Conservation (phyloP, 2,329 filamentous ascomycete species). For the Colletotrichum sp. region DNA sequence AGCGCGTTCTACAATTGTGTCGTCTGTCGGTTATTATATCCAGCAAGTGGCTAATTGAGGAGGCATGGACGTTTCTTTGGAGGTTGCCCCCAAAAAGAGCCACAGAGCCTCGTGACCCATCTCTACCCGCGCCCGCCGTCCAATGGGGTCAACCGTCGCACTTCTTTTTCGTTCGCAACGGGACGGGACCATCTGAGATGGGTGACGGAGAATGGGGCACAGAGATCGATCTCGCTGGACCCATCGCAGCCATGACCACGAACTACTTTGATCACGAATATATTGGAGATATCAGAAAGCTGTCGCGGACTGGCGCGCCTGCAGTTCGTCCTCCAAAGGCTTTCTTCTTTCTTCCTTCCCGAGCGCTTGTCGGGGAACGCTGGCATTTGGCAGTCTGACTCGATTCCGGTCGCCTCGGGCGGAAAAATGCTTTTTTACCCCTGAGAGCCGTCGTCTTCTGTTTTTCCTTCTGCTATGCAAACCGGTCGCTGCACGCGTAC, state of each 20-base stretch:
- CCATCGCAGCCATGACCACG: constrained; percentile 13
- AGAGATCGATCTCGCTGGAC: constrained; percentile 19
- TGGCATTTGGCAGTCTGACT: constrained; percentile 5
- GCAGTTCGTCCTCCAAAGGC: not conserved
- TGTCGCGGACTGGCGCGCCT: not conserved
- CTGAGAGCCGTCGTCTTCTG: not conserved
- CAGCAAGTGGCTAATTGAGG: not conserved
- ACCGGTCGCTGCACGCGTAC: not conserved
- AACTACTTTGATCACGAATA: not conserved
- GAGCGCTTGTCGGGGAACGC: not conserved
- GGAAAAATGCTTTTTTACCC: constrained; percentile 4
- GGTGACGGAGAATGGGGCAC: constrained; percentile 17
- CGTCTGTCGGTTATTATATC: not conserved
- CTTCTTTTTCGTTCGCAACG: not conserved
- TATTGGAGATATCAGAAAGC: not conserved
- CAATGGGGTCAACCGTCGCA: constrained; percentile 9
- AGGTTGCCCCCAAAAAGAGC: constrained; percentile 1
- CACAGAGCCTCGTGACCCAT: constrained; percentile 19
- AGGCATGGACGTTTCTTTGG: constrained; percentile 7
- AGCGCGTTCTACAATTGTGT: not conserved
- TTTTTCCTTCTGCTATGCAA: not conserved
- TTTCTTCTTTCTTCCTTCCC: not conserved
- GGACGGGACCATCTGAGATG: constrained; percentile 20
- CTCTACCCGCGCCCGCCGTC: constrained; percentile 14
- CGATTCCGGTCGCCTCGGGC: not conserved